Evolutionary conservation across 2,329 filamentous ascomycete genomes (phyloP).

Genomic region (Lachnellula occidentalis): DNA sequence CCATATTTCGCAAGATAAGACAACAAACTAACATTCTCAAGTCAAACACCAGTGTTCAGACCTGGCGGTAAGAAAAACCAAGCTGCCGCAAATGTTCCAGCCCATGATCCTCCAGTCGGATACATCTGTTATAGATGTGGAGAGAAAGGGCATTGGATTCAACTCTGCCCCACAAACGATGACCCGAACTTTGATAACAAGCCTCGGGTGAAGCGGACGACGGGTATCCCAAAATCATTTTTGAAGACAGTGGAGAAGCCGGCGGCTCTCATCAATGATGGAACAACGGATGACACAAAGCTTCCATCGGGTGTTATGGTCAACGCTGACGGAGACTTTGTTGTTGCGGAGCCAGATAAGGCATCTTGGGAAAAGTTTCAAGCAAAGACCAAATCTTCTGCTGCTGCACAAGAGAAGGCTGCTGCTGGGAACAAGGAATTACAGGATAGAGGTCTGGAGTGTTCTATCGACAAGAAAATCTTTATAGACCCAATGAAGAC

Average conservation of each 20-base stretch:
- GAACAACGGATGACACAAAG: conserved; percentile 73
- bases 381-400: conserved; percentile 83
- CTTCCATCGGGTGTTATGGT: conserved; percentile 90
- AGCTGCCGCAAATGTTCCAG: conserved; percentile 66
- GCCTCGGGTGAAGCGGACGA: conserved; percentile 90
- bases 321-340: conserved; percentile 94
- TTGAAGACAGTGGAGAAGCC: conserved; percentile 94
- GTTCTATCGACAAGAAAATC: conserved; percentile 94
- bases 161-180: conserved; percentile 96
- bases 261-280: conserved; percentile 65
- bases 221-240: conserved; percentile 92
- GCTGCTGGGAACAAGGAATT: conserved; percentile 78
- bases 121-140: conserved; percentile 97
- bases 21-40: conserved; percentile 35
- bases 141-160: conserved; percentile 99
- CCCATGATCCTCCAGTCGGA: conserved; percentile 86
- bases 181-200: conserved; percentile 93
- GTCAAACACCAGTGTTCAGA: conserved; percentile 59
- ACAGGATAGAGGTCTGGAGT: conserved; percentile 82
- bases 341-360: conserved; percentile 92
- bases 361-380: conserved; percentile 96
- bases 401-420: conserved; percentile 73
- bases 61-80: conserved; percentile 44
- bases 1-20: conserved; percentile 30
- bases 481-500: conserved; percentile 99